A percentile compares a stretch with the other conserved stretches of the same genome.
Conservation (phyloP, 73 alveolate species). For the Tetrahymena borealis region DNA sequence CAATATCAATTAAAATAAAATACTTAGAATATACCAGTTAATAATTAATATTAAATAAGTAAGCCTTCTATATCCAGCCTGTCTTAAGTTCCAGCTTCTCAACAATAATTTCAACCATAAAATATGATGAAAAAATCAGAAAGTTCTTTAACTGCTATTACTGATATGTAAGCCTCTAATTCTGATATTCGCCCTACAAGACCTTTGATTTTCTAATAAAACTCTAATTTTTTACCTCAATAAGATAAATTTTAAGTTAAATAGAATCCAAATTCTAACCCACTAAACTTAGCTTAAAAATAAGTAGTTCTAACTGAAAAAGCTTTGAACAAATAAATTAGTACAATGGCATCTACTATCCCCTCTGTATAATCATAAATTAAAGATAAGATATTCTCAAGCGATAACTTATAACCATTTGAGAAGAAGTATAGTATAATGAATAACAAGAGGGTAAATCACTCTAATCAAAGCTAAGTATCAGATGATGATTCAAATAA, state of each 20-base stretch:
- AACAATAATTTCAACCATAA: not conserved
- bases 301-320: not conserved
- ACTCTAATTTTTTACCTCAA: not conserved
- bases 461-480: not conserved
- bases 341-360: not conserved
- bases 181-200: not conserved
- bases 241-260: too few species aligned
- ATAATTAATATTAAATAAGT: too few species aligned
- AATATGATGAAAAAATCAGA: not conserved
- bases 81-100: not conserved
- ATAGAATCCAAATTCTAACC: not conserved
- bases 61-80: too few species aligned
- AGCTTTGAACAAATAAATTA: not conserved
- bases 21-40: too few species aligned
- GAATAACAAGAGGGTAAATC: not conserved
- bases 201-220: not conserved
- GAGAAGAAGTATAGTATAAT: not conserved
- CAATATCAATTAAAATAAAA: too few species aligned
- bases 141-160: not conserved
- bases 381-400: not conserved
- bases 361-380: not conserved
- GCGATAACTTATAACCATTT: not conserved
- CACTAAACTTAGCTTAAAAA: not conserved
- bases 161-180: not conserved
- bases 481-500: not conserved